A percentile compares a stretch with the other conserved stretches of the same genome.
phyloP scores from a whole-genome alignment of 2,329 filamentous ascomycete genomes.

The Dactylonectria estremocensis region DNA sequence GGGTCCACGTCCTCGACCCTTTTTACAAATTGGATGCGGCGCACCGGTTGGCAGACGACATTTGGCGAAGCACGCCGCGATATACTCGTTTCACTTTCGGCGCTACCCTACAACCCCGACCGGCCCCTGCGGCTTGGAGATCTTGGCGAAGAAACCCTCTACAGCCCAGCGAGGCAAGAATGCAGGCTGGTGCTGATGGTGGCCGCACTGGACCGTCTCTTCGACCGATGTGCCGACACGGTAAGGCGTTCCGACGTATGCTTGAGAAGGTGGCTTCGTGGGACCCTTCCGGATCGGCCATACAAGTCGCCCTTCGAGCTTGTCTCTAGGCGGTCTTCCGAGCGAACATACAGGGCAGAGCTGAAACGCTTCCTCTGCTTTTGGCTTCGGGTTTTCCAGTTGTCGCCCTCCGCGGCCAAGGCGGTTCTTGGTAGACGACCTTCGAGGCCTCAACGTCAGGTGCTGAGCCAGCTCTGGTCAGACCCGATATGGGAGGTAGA shows the following conservation, averaged over 20 bases:
- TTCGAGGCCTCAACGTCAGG: neutral
- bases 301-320: neutral
- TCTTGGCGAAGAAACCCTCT: no score
- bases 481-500: conserved; percentile 3
- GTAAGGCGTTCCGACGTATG: neutral
- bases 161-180: no score
- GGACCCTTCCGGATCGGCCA: neutral
- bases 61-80: no score
- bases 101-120: no score
- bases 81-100: no score
- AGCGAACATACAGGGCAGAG: neutral
- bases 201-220: no score
- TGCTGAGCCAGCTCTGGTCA: conserved; percentile 6
- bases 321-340: neutral
- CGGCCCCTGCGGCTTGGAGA: no score
- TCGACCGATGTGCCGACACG: neutral
- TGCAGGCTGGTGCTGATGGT: no score
- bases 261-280: neutral
- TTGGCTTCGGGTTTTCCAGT: conserved; percentile 7
- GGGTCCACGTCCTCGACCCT: no score
- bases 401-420: neutral
- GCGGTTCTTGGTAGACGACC: neutral
- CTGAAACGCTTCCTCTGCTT: conserved; percentile 15
- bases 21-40: no score
- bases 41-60: no score